phyloP scores from a whole-genome alignment of 331 rosid genomes.

The Arachis monticola region DNA sequence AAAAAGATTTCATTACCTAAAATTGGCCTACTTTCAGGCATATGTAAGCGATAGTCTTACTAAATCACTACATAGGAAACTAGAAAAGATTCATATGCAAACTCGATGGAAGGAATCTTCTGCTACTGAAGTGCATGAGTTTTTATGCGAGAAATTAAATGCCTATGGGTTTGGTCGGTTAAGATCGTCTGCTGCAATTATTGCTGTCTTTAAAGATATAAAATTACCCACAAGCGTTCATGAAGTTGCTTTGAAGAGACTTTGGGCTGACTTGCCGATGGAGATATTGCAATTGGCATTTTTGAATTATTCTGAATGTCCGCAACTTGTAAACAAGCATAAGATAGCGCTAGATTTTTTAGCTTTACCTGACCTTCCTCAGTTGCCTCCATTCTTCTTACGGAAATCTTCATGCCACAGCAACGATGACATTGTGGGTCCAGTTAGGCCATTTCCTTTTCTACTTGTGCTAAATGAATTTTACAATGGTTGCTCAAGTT shows the following conservation, averaged over 20 bases:
- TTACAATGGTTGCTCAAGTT: slow-evolving; percentile 44
- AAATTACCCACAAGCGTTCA: slow-evolving; percentile 61
- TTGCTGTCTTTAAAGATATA: slow-evolving; percentile 57
- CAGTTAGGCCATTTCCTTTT: slow-evolving; percentile 71
- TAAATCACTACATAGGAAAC: slow-evolving; percentile 43
- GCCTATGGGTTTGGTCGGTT: slow-evolving; percentile 57
- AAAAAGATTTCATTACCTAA: slow-evolving; percentile 50
- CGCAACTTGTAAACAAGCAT: slow-evolving; percentile 42
- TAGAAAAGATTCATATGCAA: slow-evolving; percentile 19
- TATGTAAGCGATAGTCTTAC: slow-evolving; percentile 56
- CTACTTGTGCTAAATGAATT: slow-evolving; percentile 57
- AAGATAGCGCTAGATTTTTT: slow-evolving; percentile 56
- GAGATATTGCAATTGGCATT: slow-evolving; percentile 65
- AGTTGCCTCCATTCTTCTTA: slow-evolving; percentile 74
- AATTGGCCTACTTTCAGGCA: slow-evolving; percentile 55
- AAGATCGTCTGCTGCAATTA: slow-evolving; percentile 57
- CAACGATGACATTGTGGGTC: slow-evolving; percentile 71
- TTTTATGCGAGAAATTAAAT: slow-evolving; percentile 65
- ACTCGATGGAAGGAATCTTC: slow-evolving; percentile 38
- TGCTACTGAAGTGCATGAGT: slow-evolving; percentile 53
- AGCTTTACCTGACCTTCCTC: slow-evolving; percentile 62
- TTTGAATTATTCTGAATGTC: slow-evolving; percentile 57
- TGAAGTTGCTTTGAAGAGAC: slow-evolving; percentile 64
- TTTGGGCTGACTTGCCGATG: slow-evolving; percentile 77
- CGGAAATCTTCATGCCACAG: slow-evolving; percentile 58